phyloP scores from a whole-genome alignment of 352 stramenopile genomes.

The Phytophthora uliginosa region DNA sequence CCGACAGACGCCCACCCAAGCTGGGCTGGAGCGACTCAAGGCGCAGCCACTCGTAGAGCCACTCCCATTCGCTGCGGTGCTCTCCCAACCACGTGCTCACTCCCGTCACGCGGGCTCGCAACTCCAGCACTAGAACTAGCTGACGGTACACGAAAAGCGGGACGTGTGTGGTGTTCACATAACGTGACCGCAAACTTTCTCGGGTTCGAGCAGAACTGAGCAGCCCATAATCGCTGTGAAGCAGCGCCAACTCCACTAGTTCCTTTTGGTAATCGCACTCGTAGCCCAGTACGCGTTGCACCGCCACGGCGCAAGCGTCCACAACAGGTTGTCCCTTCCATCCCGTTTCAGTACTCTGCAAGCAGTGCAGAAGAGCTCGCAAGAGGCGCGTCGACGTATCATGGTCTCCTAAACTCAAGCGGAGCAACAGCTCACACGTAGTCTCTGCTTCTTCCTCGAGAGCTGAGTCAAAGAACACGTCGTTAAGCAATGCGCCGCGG shows the following conservation, averaged over 20 bases:
- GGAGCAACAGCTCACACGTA: conserved; percentile 76
- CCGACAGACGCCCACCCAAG: conserved; percentile 69
- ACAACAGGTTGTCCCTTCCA: conserved; percentile 91
- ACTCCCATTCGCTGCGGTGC: conserved; percentile 75
- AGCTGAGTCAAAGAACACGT: conserved; percentile 89
- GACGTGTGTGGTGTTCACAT: conserved; percentile 75
- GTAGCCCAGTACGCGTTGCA: conserved; percentile 74
- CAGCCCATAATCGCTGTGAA: conserved; percentile 74
- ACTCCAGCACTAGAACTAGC: conserved; percentile 73
- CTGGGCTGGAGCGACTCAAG: conserved; percentile 86
- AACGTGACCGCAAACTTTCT: conserved; percentile 70
- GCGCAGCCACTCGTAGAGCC: conserved; percentile 92
- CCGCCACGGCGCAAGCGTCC: conserved; percentile 70
- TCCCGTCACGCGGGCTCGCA: conserved; percentile 68
- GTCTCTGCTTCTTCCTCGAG: conserved; percentile 91
- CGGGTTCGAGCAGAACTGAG: conserved; percentile 73
- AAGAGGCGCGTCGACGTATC: conserved; percentile 70
- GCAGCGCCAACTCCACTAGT: conserved; percentile 77
- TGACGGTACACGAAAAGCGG: conserved; percentile 87
- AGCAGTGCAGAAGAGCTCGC: conserved; percentile 77
- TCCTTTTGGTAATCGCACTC: conserved; percentile 68
- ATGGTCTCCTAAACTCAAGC: conserved; percentile 73
- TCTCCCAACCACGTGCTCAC: conserved; percentile 68
- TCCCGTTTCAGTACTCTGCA: conserved; percentile 85
- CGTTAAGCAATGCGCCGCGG: conserved; percentile 69